phyloP scores from a whole-genome alignment of 2,329 filamentous ascomycete genomes.

The Dactylellina sp. region DNA sequence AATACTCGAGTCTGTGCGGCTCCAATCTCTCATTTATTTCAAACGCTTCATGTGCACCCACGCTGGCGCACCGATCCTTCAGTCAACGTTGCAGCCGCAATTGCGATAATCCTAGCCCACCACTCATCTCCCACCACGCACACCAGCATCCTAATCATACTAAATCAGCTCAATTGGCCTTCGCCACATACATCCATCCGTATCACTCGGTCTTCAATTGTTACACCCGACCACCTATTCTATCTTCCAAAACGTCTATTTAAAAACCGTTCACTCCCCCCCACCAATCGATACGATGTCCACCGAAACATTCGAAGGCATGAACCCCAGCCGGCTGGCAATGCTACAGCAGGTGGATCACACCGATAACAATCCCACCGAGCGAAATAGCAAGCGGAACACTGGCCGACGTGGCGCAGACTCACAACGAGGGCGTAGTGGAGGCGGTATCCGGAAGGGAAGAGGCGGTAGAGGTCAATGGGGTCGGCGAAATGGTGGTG shows the following conservation, averaged over 20 bases:
- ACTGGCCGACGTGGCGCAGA: conserved; percentile 13
- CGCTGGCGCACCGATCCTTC: conserved; percentile 8
- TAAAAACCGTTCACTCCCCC: conserved; percentile 3
- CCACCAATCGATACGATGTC: conserved; percentile 29
- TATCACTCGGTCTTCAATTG: neutral
- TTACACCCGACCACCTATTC: neutral
- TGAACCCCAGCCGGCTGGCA: conserved; percentile 42
- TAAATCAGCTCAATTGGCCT: conserved; percentile 18
- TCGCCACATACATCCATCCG: neutral
- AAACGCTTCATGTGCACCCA: conserved; percentile 2
- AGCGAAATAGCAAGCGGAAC: conserved; percentile 4
- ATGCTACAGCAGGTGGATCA: conserved; percentile 47
- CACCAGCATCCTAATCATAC: neutral
- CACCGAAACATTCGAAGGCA: conserved; percentile 32
- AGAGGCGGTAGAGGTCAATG: conserved; percentile 21
- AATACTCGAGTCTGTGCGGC: neutral
- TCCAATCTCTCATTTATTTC: neutral
- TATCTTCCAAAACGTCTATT: conserved; percentile 4
- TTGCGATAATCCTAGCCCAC: conserved; percentile 8
- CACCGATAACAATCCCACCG: conserved; percentile 3
- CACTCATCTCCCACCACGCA: conserved; percentile 46
- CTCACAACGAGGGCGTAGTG: conserved; percentile 6
- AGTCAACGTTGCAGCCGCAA: conserved; percentile 18
- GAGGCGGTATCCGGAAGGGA: conserved; percentile 9
- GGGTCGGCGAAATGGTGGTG: conserved; percentile 1